phyloP scores from a whole-genome alignment of 2,329 filamentous ascomycete species.

The Catunica adiposa region DNA sequence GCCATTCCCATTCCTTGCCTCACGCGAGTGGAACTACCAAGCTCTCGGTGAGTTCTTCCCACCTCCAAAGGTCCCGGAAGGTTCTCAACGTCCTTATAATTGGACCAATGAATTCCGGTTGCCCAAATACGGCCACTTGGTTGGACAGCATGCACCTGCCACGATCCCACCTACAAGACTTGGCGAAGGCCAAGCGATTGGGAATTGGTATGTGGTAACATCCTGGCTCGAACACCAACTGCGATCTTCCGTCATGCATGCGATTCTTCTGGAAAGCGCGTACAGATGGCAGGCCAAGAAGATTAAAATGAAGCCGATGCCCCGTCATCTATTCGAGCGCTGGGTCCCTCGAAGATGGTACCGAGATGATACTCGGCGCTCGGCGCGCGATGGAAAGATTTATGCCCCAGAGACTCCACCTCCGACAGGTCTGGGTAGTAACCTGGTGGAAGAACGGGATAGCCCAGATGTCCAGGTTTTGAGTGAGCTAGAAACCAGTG shows the following conservation, averaged over 20 bases:
- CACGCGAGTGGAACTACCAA: slow-evolving; percentile 2
- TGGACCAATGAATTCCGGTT: neutral
- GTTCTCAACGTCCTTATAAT: neutral
- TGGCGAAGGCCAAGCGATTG: slow-evolving; percentile 2
- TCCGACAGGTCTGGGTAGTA: slow-evolving; percentile 42
- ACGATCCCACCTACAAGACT: neutral
- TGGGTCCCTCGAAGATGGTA: slow-evolving; percentile 28
- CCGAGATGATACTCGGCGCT: slow-evolving; percentile 20
- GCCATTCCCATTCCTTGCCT: slow-evolving; percentile 4
- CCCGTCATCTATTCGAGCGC: slow-evolving; percentile 23
- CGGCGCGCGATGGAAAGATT: slow-evolving; percentile 28
- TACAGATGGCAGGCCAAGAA: neutral
- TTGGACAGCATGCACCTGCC: neutral
- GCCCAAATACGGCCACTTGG: neutral
- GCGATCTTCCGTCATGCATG: slow-evolving; percentile 4
- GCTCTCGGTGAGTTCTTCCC: neutral
- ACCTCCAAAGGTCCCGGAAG: neutral
- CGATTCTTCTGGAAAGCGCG: neutral
- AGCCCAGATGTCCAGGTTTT: neutral
- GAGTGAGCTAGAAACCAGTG: neutral
- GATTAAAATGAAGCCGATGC: neutral
- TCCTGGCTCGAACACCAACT: slow-evolving; percentile 9
- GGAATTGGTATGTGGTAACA: slow-evolving; percentile 2
- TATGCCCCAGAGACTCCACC: slow-evolving; percentile 52
- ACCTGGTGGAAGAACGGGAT: neutral